A percentile compares a stretch with the other conserved stretches of the same genome.
phyloP scores from a whole-genome alignment of 1,284 basidiomycete genomes.

The Microbotryum violaceum region DNA sequence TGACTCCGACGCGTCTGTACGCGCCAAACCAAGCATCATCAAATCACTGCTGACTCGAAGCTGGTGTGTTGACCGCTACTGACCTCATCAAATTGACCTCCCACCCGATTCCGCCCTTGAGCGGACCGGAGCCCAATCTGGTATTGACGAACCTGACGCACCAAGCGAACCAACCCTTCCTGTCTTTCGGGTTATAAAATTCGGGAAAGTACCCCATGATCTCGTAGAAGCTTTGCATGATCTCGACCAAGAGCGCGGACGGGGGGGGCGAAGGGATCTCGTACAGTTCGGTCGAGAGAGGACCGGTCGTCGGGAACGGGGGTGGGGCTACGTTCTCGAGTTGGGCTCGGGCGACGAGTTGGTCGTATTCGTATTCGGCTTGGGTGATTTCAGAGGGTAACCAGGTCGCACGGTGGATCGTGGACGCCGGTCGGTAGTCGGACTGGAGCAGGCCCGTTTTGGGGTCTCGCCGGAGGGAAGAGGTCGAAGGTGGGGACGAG shows the following conservation, averaged over 20 bases:
- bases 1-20: slow-evolving; percentile 20
- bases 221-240: slow-evolving; percentile 9
- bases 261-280: background rate
- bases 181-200: slow-evolving; percentile 18
- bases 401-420: background rate
- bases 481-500: slow-evolving; percentile 11
- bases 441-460: background rate
- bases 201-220: slow-evolving; percentile 6
- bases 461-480: background rate
- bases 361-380: background rate
- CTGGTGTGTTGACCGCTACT: no score
- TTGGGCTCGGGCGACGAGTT: background rate
- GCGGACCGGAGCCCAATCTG: slow-evolving; percentile 1
- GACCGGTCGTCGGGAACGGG: background rate
- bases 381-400: background rate
- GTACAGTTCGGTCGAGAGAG: slow-evolving; percentile 4
- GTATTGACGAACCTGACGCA: slow-evolving; percentile 24
- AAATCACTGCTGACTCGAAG: slow-evolving; percentile 5
- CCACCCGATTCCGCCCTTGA: slow-evolving; percentile 22
- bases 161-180: slow-evolving; percentile 28
- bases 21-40: background rate
- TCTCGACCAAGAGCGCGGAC: slow-evolving; percentile 4
- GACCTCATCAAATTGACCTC: slow-evolving; percentile 18
- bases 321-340: slow-evolving; percentile 7
- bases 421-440: background rate